A percentile compares a stretch with the other conserved stretches of the same genome.
These are phyloP conservation scores for Clonostachys sp. DNA, from an alignment of 2,329 filamentous ascomycete species.

Conservation along the genomic window DNA sequence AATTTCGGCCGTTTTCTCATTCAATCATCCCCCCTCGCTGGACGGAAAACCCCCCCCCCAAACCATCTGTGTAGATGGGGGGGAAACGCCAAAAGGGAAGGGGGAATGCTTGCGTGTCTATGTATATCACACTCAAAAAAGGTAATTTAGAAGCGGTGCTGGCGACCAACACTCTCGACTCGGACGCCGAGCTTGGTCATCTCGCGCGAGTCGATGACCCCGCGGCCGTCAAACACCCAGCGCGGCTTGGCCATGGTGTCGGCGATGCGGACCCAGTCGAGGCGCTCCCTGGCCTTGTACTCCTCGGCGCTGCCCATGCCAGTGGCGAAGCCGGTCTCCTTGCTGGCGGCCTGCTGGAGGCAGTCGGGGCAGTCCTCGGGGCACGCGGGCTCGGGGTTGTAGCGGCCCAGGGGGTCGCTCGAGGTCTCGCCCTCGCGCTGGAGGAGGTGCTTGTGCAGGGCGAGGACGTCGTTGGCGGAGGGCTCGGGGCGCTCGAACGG, in stretches of 20 bases:
- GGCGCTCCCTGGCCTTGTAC: constrained; percentile 37
- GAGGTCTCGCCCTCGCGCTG: constrained; percentile 17
- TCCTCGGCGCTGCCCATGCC: constrained; percentile 37
- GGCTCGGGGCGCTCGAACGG: constrained; percentile 33
- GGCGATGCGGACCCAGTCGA: constrained; percentile 48
- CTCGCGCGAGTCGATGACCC: constrained; percentile 41
- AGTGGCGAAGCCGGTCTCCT: constrained; percentile 29
- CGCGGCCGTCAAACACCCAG: constrained; percentile 54
- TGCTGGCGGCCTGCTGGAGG: constrained; percentile 29
- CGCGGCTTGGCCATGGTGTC: constrained; percentile 45
- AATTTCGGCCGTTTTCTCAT: no score
- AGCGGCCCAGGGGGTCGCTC: constrained; percentile 39
- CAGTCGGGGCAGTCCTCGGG: constrained; percentile 45
- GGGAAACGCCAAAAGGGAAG: neutral
- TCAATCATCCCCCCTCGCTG: no score
- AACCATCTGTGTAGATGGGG: no score
- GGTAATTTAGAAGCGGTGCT: constrained; percentile 29
- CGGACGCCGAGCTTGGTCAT: constrained; percentile 45
- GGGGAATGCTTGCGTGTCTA: neutral
- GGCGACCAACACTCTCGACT: constrained; percentile 48
- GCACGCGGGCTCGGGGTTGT: constrained; percentile 39
- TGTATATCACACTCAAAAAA: neutral
- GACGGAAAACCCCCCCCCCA: no score
- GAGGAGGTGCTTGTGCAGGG: constrained; percentile 42
- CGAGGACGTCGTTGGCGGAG: constrained; percentile 39